These are phyloP conservation scores for Ascochyta rabiei DNA, from an alignment of 2,329 filamentous ascomycete genomes.

Conservation along the genomic window DNA sequence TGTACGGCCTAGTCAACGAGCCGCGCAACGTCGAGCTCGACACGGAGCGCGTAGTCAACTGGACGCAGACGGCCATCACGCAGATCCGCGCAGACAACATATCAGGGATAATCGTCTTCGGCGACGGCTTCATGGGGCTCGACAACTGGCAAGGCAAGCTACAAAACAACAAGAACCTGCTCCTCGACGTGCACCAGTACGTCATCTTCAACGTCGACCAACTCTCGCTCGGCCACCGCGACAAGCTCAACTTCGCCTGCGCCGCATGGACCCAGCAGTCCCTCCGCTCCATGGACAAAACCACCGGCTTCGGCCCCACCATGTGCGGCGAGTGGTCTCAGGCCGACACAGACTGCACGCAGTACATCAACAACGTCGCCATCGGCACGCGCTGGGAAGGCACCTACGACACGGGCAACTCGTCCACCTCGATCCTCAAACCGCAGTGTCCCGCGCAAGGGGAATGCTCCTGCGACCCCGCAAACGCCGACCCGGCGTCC, in stretches of 20 bases:
- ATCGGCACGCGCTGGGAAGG: conserved; percentile 92
- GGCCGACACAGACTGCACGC: conserved; percentile 92
- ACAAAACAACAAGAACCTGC: conserved; percentile 70
- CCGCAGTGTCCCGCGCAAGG: conserved; percentile 74
- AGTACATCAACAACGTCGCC: conserved; percentile 86
- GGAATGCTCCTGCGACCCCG: conserved; percentile 73
- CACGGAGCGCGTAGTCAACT: conserved; percentile 70
- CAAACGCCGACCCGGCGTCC: conserved; percentile 72
- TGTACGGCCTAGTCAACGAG: conserved; percentile 96
- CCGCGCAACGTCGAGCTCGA: conserved; percentile 78
- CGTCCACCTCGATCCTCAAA: conserved; percentile 65
- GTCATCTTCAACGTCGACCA: conserved; percentile 95
- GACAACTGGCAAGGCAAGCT: conserved; percentile 88
- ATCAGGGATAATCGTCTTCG: conserved; percentile 76
- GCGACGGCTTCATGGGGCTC: conserved; percentile 93
- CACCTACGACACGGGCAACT: conserved; percentile 73
- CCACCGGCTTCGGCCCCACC: conserved; percentile 87
- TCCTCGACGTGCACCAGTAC: conserved; percentile 98
- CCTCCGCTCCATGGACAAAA: conserved; percentile 70
- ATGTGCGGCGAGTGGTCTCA: conserved; percentile 97
- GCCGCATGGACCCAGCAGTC: conserved; percentile 84
- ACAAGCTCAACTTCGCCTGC: conserved; percentile 88
- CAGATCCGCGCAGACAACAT: conserved; percentile 80
- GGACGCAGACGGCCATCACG: conserved; percentile 76
- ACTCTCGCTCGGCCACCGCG: conserved; percentile 78